A percentile compares a stretch with the other conserved stretches of the same genome.
These are phyloP conservation scores for Chrysoporthe deuterocubensis DNA, from an alignment of 2,329 filamentous ascomycete genomes.

Conservation along the genomic window DNA sequence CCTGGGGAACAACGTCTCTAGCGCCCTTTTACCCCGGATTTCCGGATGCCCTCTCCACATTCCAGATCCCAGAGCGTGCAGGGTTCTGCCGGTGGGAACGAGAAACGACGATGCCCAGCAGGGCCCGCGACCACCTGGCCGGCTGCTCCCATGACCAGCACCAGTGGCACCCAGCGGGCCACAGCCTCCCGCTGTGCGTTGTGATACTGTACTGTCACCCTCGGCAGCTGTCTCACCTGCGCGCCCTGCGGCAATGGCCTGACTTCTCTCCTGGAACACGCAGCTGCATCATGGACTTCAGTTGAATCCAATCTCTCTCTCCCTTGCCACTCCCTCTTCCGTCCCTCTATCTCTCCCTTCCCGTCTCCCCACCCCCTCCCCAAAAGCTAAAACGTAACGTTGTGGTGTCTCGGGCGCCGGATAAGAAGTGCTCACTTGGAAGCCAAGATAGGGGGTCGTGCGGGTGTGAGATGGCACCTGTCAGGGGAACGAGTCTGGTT, in stretches of 20 bases:
- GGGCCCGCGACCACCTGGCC: background rate
- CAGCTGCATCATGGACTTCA: too few species aligned
- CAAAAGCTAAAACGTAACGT: too few species aligned
- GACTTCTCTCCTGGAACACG: background rate
- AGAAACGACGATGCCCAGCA: background rate
- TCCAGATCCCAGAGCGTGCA: background rate
- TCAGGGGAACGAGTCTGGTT: too few species aligned
- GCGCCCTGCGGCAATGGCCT: background rate
- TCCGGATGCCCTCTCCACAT: background rate
- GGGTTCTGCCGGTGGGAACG: background rate
- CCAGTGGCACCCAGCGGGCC: background rate
- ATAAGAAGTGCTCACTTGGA: background rate
- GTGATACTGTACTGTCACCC: too few species aligned
- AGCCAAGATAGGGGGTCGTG: too few species aligned
- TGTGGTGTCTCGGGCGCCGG: too few species aligned
- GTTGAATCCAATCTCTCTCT: too few species aligned
- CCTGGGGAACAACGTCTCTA: slow-evolving; percentile 8
- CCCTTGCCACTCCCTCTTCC: too few species aligned
- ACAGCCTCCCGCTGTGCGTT: background rate
- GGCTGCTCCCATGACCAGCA: slow-evolving; percentile 6
- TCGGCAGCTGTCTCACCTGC: background rate
- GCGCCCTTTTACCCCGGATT: slow-evolving; percentile 19
- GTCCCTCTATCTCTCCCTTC: too few species aligned
- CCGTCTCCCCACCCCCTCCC: too few species aligned
- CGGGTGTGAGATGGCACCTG: too few species aligned